A percentile compares a stretch with the other conserved stretches of the same genome.
phyloP scores from a whole-genome alignment of 139 green algal species.

The Chlamydomonas sp. region DNA sequence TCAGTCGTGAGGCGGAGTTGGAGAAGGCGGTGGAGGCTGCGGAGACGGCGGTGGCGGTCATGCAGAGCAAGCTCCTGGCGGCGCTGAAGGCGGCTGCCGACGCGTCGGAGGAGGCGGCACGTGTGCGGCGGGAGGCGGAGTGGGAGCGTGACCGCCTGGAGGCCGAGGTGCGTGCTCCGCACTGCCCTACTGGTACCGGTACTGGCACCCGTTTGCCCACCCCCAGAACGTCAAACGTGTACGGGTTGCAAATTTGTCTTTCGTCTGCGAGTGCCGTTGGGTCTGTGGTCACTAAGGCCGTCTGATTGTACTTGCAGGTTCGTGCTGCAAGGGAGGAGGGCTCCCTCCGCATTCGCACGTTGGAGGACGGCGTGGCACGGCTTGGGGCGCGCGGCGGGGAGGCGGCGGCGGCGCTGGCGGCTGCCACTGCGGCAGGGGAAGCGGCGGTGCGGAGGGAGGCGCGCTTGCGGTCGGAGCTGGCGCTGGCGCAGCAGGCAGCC shows the following conservation, averaged over 20 bases:
- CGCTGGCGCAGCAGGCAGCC: slow-evolving; percentile 40
- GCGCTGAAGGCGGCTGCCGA: slow-evolving; percentile 31
- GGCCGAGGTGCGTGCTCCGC: slow-evolving; percentile 24
- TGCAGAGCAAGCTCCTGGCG: slow-evolving; percentile 58
- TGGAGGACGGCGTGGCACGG: slow-evolving; percentile 58
- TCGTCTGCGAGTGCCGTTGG: too few species aligned
- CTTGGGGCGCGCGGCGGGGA: slow-evolving; percentile 34
- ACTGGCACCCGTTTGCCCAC: not conserved
- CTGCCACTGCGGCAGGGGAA: slow-evolving; percentile 23
- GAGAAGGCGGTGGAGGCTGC: slow-evolving; percentile 56
- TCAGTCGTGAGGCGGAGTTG: slow-evolving; percentile 26
- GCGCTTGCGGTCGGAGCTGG: slow-evolving; percentile 30
- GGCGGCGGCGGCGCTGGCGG: slow-evolving; percentile 22
- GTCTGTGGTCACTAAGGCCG: not conserved
- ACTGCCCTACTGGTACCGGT: not conserved
- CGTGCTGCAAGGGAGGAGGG: slow-evolving; percentile 55
- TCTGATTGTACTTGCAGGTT: slow-evolving; percentile 8
- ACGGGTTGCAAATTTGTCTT: too few species aligned
- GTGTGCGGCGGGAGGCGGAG: slow-evolving; percentile 38
- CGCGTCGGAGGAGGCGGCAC: slow-evolving; percentile 16
- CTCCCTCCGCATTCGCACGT: slow-evolving; percentile 38
- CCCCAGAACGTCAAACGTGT: not conserved
- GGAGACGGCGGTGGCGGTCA: slow-evolving; percentile 60
- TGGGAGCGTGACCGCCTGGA: slow-evolving; percentile 37
- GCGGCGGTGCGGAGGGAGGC: slow-evolving; percentile 27